Base-by-base conservation (phyloP, 176 grass and related monocot genomes). In the Zoysia pacifica region DNA sequence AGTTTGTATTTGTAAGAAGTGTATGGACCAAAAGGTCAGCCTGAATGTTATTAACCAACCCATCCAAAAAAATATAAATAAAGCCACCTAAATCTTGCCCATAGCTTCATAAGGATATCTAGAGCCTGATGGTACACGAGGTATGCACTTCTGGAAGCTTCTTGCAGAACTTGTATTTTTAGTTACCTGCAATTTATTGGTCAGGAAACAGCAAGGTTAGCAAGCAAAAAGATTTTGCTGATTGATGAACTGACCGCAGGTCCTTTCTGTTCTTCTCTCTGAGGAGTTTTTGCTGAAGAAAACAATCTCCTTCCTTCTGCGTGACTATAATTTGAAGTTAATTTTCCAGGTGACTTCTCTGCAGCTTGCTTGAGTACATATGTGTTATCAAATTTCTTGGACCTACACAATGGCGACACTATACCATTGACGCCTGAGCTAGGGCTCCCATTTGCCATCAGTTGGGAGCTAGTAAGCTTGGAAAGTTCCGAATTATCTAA, bases 401-500 rank as follows among this genome's bases (percentile, higher is more conserved):
- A 70, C 48, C 54, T 65, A 49, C 61, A 56, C 28, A 8, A 28
- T 28, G 91, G 75, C 48, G 85, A 81, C 56, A 67, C 28, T 9
- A 70, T 65, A 28, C 52, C 77, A 60, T 40, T 68, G 18, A 18
- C 2, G 35, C 69, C 45, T 52, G 85, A 77, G 7, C 37, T 46
- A 88, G 75, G 51, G 54, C 61, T 83, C 65, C 68, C 60, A 65
- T 76, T 86, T 40, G 75, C 54, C 55, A 73, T 84, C 4, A 53
- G 19, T 16, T 86, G 48, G 49, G 94, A 98, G 53, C 84, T 88
- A 83, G 55, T 75, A 65, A 98, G 90, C 75, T 83, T n/a, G 41
- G 90, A 93, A n/a, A 98, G 61, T 70, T 98, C 95, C 7, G n/a
- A 11, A 18, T 91, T 81, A 75, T 94, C 86, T 71, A 98, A 69